phyloP scores from a whole-genome alignment of 2,329 filamentous ascomycete genomes.

The Helicocarpus griseus region DNA sequence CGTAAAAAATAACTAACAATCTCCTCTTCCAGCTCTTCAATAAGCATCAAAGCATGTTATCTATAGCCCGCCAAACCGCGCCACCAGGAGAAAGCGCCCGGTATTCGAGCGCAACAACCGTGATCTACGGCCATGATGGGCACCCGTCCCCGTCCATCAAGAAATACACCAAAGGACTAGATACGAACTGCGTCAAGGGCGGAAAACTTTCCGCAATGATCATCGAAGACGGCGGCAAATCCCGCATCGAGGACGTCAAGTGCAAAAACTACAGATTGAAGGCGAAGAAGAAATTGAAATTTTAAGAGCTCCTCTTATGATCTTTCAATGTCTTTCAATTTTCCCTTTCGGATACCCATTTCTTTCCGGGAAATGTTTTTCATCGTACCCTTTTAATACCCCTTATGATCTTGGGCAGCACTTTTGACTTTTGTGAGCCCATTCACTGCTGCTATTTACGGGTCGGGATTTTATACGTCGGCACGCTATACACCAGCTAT shows the following conservation, averaged over 20 bases:
- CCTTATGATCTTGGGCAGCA: no score
- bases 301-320: no score
- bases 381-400: no score
- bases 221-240: constrained; percentile 48
- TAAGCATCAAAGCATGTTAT: constrained; percentile 27
- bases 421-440: no score
- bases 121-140: constrained; percentile 83
- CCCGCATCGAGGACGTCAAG: constrained; percentile 33
- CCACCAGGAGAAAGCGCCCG: constrained; percentile 7
- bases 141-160: constrained; percentile 57
- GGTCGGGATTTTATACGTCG: no score
- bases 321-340: no score
- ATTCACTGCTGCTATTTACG: no score
- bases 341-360: no score
- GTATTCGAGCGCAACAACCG: constrained; percentile 44
- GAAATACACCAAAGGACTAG: constrained; percentile 71
- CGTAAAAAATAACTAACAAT: neutral
- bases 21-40: constrained; percentile 38
- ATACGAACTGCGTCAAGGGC: constrained; percentile 72
- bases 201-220: constrained; percentile 67
- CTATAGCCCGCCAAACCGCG: constrained; percentile 11
- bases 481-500: no score
- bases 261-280: constrained; percentile 22
- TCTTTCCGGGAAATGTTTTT: no score
- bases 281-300: neutral